phyloP scores from a whole-genome alignment of 345 rosid genomes.

The Sonneratia caseolaris region DNA sequence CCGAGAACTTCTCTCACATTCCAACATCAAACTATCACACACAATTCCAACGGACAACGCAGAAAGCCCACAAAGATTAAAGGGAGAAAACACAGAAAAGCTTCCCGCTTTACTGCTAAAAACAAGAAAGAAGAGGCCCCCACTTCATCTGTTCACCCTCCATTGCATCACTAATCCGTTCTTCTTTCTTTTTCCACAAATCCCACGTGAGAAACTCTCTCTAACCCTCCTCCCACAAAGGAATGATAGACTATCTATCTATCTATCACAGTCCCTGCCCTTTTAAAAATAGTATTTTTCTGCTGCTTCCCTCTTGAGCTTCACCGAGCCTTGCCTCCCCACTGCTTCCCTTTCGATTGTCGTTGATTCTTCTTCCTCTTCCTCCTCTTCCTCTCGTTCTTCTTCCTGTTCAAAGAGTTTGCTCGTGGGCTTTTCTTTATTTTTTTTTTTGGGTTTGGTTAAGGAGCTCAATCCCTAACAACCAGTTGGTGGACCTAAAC shows the following conservation, averaged over 20 bases:
- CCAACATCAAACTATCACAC: not conserved
- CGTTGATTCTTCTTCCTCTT: slow-evolving; percentile 2
- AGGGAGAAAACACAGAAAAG: not conserved
- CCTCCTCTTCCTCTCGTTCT: not conserved
- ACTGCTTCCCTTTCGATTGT: too few species aligned
- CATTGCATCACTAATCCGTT: too few species aligned
- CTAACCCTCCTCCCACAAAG: not conserved
- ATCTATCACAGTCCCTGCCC: not conserved
- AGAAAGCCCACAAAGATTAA: not conserved
- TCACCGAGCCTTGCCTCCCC: too few species aligned
- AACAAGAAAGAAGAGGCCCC: slow-evolving; percentile 6
- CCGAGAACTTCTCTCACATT: slow-evolving; percentile 4
- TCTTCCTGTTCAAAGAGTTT: not conserved
- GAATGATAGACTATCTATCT: not conserved
- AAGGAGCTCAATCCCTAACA: slow-evolving; percentile 41
- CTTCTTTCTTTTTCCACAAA: slow-evolving; percentile 6
- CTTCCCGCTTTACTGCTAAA: not conserved
- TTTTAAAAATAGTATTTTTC: not conserved
- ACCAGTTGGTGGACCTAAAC: slow-evolving; percentile 55
- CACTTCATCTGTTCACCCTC: slow-evolving; percentile 1
- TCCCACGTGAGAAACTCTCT: slow-evolving; percentile 7
- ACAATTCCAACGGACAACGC: slow-evolving; percentile 5
- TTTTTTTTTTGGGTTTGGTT: slow-evolving; percentile 22
- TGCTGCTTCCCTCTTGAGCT: not conserved
- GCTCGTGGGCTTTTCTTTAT: not conserved